Conservation (phyloP, 306 rosid genomes). For the Pterocarpus santalinus region DNA sequence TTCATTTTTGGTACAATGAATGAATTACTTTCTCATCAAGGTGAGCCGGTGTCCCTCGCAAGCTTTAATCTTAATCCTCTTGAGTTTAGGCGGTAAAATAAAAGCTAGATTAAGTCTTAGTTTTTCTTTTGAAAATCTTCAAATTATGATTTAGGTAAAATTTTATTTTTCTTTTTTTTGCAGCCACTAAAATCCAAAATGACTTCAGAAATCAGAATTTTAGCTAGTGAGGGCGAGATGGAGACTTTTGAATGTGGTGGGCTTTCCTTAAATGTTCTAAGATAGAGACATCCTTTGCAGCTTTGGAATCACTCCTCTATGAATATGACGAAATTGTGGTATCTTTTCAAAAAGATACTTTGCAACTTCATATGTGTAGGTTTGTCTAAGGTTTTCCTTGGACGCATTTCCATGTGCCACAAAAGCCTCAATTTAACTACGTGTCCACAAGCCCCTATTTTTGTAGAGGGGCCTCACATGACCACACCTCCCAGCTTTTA, state of each 20-base stretch:
- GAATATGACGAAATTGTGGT: not conserved
- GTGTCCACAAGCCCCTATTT: conserved; percentile 28
- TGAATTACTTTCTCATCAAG: conserved; percentile 14
- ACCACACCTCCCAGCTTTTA: conserved; percentile 3
- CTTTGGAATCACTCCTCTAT: conserved; percentile 42
- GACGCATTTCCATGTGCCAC: conserved; percentile 54
- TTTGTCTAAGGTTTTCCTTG: not conserved
- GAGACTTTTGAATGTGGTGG: conserved; percentile 38
- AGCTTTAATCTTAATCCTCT: no score
- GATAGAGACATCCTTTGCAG: conserved; percentile 50
- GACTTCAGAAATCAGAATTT: not conserved
- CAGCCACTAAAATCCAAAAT: conserved; percentile 31
- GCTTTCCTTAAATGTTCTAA: conserved; percentile 32
- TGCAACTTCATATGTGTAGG: conserved; percentile 17
- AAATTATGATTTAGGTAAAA: no score
- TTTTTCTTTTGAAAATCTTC: no score
- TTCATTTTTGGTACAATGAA: not conserved
- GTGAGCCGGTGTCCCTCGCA: not conserved
- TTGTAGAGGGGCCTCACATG: conserved; percentile 46
- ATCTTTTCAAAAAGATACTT: conserved; percentile 11
- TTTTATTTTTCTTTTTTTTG: not conserved
- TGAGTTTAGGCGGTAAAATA: not conserved
- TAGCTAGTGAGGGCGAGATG: not conserved
- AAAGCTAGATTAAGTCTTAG: no score
- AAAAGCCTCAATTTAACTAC: conserved; percentile 34